Base-by-base conservation (phyloP, 345 rosid genomes). In the Pistacia integerrima region DNA sequence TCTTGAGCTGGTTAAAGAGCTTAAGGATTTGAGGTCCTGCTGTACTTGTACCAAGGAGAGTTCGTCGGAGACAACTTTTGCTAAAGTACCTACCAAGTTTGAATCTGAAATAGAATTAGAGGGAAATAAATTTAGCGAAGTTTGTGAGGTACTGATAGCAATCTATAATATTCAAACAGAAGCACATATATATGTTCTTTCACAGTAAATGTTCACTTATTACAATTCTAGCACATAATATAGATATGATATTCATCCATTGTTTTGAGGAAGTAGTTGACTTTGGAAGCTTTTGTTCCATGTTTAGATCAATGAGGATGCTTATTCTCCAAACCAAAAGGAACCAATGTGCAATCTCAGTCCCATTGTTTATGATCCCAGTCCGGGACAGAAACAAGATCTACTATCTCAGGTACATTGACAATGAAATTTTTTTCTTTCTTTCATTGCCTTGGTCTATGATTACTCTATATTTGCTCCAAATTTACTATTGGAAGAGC, bases 1-100 rank as follows among this genome's bases (percentile, higher is more conserved):
- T 74, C 70, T 35, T 67, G 87, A 76, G 76, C 74, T 95, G 76
- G 93, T 87, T 83, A 82, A 84, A 77, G 88, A 87, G 81, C 81
- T 89, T 57, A 82, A 64, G 28, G 81, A 33, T 80, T 76, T 89
- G 69, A 90, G 85, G 82, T 80, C 93, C 35, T 77, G 83, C 81
- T 82, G 86, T 56, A 73, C 68, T 56, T 86, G 82, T 76, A 77
- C 74, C 18, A 77, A 70, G 79, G 60, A 76, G 76, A 81, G 70
- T 62, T 72, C 78, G 58, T 72, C 1, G 58, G 84, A 82, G 25
- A 70, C 76, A 57, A 63, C 79, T 25, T 54, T 72, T 63, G 30
- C 62, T 70, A 71, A 86, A 72, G 69, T 36, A 30, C 77, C 76
- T 67, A 77, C 81, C 16, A 69, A 61, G 63, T 71, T 63, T 66